Evolutionary conservation across 2,329 filamentous ascomycete genomes (phyloP).

Genomic region (Colletotrichum tamarilloi): DNA sequence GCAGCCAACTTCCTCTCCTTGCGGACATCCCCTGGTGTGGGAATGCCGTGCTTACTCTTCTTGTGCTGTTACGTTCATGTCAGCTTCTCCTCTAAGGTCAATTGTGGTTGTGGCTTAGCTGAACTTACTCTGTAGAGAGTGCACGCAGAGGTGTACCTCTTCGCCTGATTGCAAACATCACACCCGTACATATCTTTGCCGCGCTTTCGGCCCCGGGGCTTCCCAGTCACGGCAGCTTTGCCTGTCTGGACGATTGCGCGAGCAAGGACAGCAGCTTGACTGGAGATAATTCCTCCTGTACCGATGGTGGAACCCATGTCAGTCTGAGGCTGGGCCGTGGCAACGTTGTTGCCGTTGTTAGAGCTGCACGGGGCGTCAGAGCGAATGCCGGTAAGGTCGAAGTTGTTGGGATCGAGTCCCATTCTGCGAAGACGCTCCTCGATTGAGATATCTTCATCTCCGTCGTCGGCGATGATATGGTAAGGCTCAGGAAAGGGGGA

Average conservation of each 20-base stretch:
- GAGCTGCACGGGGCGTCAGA: neutral
- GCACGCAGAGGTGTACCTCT: neutral
- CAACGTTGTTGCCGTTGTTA: neutral
- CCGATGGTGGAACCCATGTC: neutral
- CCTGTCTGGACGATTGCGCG: neutral
- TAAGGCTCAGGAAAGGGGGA: neutral
- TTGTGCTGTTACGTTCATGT: neutral
- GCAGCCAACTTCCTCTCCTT: neutral
- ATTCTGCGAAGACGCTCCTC: neutral
- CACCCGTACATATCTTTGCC: neutral
- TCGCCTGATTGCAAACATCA: neutral
- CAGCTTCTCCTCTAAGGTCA: neutral
- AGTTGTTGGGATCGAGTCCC: neutral
- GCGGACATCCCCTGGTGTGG: neutral
- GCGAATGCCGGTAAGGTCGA: neutral
- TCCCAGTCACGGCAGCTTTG: neutral
- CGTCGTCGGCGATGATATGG: neutral
- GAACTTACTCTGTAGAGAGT: neutral
- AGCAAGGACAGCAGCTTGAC: neutral
- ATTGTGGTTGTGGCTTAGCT: neutral
- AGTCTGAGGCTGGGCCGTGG: neutral
- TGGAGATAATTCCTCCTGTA: neutral
- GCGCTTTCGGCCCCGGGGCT: neutral
- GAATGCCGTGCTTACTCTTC: neutral
- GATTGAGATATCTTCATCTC: neutral